Evolutionary conservation across 108 stramenopile species (phyloP), one percentile per base, ranked within the genome.

Genomic region (Cyclotella baltica): DNA sequence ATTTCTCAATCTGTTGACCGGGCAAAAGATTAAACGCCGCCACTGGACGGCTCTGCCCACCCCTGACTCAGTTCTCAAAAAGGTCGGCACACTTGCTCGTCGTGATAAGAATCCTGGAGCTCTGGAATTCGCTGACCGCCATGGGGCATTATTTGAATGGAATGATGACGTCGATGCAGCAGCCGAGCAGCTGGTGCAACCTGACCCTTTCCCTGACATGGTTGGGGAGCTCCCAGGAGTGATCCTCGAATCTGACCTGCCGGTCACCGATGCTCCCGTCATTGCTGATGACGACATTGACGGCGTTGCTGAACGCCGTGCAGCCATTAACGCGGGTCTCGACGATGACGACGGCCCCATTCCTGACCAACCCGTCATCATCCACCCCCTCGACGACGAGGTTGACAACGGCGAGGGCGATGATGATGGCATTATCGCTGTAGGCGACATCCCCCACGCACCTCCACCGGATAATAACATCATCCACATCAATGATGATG

Each of bases 1-100:
- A 3, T 85, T 85, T 36, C 29, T 85, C 2, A 35, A 47, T 27
- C 59, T 88, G 1, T 0, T 10, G 8, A 77, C 82, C 4, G 78
- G 78, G 11, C 22, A 30, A 20, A 52, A 18, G 5, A 31, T 88
- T 22, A 62, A 53, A 10, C 59, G 85, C 30, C 67, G 67, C 4
- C 1, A 18, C 4, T 78, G 70, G 65, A 85, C 78, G 2, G 22
- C 8, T 0, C 34, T 73, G 16, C 78, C 82, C 0, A 80, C 85
- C 34, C 59, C 78, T 0, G 40, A 76, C 0, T 48, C 36, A 9
- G 87, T 85, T 4, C 66, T 85, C 30, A 19, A 62, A 2, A 56
- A 56, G 6, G 67, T 84, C 9, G 48, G 84, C 10, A 20, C 0
- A 3, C 19, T 81, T 9, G 86, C 80, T 9, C 34, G 33, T 38